Evolutionary conservation across 208 protist genomes (phyloP).

Genomic region (Trypanosoma platydactyli): DNA sequence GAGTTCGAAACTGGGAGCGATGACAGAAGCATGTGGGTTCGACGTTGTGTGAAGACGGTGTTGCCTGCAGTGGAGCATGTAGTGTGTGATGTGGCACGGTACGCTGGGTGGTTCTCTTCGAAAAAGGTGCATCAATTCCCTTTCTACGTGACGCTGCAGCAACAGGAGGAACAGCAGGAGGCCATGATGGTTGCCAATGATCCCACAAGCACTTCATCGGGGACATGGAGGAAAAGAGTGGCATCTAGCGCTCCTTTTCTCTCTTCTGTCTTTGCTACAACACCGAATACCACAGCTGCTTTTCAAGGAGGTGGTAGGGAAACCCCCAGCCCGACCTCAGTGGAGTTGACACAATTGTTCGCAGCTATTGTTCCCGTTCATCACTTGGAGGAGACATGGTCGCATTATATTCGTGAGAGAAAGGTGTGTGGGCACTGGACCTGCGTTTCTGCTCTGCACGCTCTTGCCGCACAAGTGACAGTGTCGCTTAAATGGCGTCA

Average conservation of each 20-base stretch:
- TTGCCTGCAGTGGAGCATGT: constrained; percentile 18
- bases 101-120: constrained; percentile 10
- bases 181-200: neutral
- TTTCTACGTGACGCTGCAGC: neutral
- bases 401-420: constrained; percentile 21
- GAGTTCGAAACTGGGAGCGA: constrained; percentile 14
- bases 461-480: constrained; percentile 27
- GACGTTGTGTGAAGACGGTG: constrained; percentile 15
- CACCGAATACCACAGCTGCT: neutral
- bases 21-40: constrained; percentile 19
- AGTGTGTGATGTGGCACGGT: constrained; percentile 15
- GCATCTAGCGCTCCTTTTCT: too few species aligned
- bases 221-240: neutral
- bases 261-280: neutral
- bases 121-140: constrained; percentile 11
- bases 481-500: constrained; percentile 20
- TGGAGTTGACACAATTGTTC: neutral
- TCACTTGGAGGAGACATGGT: constrained; percentile 8
- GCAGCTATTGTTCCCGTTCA: neutral
- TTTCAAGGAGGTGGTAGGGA: neutral
- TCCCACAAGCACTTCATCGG: neutral
- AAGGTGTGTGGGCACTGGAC: constrained; percentile 31
- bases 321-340: neutral
- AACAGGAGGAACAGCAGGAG: constrained; percentile 3
- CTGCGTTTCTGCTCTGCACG: constrained; percentile 24